phyloP scores from a whole-genome alignment of 1,284 basidiomycete genomes.

The Boletus smithii region DNA sequence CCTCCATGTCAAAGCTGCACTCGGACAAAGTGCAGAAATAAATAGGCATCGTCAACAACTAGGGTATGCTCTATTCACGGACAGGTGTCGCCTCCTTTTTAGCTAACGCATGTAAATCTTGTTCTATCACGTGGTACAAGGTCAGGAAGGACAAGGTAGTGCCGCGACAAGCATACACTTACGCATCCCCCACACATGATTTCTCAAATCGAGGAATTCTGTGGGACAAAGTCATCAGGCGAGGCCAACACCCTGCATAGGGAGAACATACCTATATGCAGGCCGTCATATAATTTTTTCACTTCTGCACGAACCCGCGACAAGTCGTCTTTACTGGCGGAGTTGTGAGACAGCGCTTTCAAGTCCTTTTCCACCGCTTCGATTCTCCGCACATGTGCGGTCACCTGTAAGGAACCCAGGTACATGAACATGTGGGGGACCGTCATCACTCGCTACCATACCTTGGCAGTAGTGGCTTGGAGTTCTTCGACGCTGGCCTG shows the following conservation, averaged over 20 bases:
- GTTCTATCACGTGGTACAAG: conserved; percentile 47
- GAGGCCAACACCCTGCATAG: neutral
- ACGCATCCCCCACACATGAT: conserved; percentile 84
- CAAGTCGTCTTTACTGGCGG: conserved; percentile 77
- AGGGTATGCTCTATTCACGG: conserved; percentile 40
- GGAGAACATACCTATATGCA: conserved; percentile 62
- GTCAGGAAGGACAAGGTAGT: neutral
- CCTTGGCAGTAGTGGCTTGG: conserved; percentile 81
- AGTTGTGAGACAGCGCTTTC: conserved; percentile 64
- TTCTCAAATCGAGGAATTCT: conserved; percentile 73
- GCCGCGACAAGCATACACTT: conserved; percentile 36
- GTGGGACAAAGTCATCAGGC: neutral
- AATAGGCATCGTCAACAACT: neutral
- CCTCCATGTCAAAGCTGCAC: neutral
- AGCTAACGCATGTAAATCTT: conserved; percentile 71
- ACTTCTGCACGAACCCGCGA: conserved; percentile 71
- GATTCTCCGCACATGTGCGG: conserved; percentile 80
- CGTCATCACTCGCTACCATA: conserved; percentile 24
- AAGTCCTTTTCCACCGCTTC: conserved; percentile 87
- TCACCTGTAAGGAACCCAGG: conserved; percentile 59
- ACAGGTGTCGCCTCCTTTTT: conserved; percentile 64
- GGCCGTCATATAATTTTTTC: conserved; percentile 82
- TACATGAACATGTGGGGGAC: neutral
- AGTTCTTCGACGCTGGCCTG: conserved; percentile 86
- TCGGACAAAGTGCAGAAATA: neutral